Evolutionary conservation across 2,329 filamentous ascomycete species (phyloP), one percentile per base, ranked within the genome.

Genomic region (Talaromyces marneffei): DNA sequence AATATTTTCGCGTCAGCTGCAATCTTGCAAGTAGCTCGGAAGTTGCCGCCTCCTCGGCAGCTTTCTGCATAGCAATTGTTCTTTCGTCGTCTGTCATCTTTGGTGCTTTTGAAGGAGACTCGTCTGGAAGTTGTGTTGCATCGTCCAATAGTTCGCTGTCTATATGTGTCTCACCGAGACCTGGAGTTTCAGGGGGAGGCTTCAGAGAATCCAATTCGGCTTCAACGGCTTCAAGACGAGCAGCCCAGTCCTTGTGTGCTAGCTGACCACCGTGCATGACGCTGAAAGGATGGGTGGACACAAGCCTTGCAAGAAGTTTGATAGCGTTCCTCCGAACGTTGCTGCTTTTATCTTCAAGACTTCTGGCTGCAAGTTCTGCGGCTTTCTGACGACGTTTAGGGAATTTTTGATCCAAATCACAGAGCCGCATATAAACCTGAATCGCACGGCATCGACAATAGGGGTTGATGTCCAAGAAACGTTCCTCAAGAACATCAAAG

Each of bases 291-390:
- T 99, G 94, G 0, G 92, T 97, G 65, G 92, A 91, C 68, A 99
- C 91, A 6, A 99, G 80, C 46, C 89, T 89, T 5, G 88, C 90
- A 1, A 99, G 82, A 6, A 99, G 79, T 75, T 96, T 97, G 73
- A 99, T 94, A 2, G 94, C 92, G 72, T 97, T 97, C 62, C 92
- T 85, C 64, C 94, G 85, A 33, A 99, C 94, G 69, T 97, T 96
- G 76, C 94, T 99, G 78, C 93, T 97, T 81, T 96, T 97, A 78
- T 99, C 95, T 74, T 97, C 91, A 2, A 99, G 81, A 74, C 93
- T 97, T 67, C 90, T 85, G 61, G 90, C 87, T 1, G 94, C 92
- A 27, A 97, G 80, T 72, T 97, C 91, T 1, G 93, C 90, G 3
- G 89, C 93, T 70, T 85, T 89, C 73, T 97, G 92, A 63, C 94